These are phyloP conservation scores for Acacia crassicarpa DNA, from an alignment of 306 rosid genomes.

Conservation along the genomic window DNA sequence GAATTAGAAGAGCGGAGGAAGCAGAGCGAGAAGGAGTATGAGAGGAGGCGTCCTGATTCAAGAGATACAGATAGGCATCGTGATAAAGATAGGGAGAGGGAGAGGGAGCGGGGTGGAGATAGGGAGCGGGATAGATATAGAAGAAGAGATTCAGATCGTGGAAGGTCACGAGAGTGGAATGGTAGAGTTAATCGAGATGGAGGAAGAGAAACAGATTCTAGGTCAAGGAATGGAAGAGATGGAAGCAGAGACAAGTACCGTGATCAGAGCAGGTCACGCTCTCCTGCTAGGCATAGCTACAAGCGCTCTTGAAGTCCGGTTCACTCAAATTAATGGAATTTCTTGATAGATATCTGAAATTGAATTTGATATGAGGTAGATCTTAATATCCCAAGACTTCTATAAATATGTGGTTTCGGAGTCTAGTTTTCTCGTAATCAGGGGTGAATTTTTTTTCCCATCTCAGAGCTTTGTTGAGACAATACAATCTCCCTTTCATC, in stretches of 20 bases:
- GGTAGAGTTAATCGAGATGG: constrained; percentile 77
- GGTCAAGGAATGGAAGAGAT: constrained; percentile 81
- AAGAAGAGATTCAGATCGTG: constrained; percentile 72
- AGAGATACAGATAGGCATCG: constrained; percentile 73
- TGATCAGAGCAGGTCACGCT: constrained; percentile 86
- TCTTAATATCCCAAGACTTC: constrained; percentile 66
- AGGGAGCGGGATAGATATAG: constrained; percentile 77
- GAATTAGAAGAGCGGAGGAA: constrained; percentile 87
- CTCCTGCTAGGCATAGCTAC: constrained; percentile 73
- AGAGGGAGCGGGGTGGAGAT: constrained; percentile 66
- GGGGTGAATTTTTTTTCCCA: constrained; percentile 76
- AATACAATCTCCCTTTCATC: constrained; percentile 87
- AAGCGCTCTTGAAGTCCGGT: constrained; percentile 79
- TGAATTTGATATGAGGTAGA: constrained; percentile 86
- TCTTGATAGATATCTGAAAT: constrained; percentile 79
- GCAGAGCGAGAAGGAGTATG: constrained; percentile 77
- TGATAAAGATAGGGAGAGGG: constrained; percentile 68
- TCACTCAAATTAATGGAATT: constrained; percentile 63
- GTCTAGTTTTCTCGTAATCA: constrained; percentile 62
- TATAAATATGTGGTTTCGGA: constrained; percentile 65
- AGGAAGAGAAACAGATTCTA: constrained; percentile 70
- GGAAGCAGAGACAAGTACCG: constrained; percentile 76
- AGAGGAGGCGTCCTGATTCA: constrained; percentile 70
- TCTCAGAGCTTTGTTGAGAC: constrained; percentile 92
- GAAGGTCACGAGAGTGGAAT: constrained; percentile 68